Evolutionary conservation across 177 flowering plant species (phyloP), one percentile per base, ranked within the genome.

Genomic region (Telopea speciosissima): DNA sequence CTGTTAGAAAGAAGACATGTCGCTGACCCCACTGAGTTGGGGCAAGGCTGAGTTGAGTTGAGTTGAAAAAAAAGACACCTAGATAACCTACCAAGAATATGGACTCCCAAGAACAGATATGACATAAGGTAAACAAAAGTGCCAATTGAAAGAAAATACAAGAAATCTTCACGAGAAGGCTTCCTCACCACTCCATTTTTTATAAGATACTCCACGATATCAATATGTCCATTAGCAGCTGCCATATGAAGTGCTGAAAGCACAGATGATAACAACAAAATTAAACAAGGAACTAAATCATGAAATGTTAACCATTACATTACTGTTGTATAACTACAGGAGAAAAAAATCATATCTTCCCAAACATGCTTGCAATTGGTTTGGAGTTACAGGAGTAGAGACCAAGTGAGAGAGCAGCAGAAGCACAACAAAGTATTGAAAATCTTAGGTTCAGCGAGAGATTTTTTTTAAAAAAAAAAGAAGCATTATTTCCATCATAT

Each of bases 161-260:
- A 16, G 19, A 67, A 66, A 60, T 26, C n/a, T 25, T 56, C 23
- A 67, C 26, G 25, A 12, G 70, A 69, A 8, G 28, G 69, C 59
- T 69, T 72, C 16, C 90, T 86, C 63, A 89, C 97, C 87, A 79
- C 98, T 74, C 86, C 85, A 76, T 79, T 82, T 65, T 73, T 73
- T 74, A 94, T 81, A 72, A 92, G 96, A 79, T 83, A 86, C 62
- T 87, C 87, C 76, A 92, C 92, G 73, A 92, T 77, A 63, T 64
- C 84, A 70, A 85, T 79, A 83, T 94, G 95, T 66, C 97, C 98
- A 82, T 94, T 94, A 52, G 91, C 98, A 25, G 98, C 85, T 72
- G 98, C 98, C 98, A 93, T 93, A 72, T 94, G 98, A 77, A 94
- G 90, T 66, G 97, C 98, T 94, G 90, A 68, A 72, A 68, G 24